Evolutionary conservation across 306 rosid genomes (phyloP).

Genomic region (Begonia fuchsioides): DNA sequence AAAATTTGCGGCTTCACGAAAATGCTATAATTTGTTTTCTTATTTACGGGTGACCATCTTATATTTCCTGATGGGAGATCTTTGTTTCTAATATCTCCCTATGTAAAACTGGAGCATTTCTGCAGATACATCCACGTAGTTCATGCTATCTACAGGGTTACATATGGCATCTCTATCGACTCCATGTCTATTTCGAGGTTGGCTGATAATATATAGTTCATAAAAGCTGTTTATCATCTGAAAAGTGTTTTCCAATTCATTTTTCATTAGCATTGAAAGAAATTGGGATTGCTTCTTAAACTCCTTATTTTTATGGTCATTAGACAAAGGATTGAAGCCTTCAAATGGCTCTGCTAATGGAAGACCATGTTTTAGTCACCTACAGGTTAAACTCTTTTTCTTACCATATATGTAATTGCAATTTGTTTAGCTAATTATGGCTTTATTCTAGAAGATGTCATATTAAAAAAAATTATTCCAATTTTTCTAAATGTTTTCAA

Average conservation of each 20-base stretch:
- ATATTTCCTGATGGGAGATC: too few relatives aligned
- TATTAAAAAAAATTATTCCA: too few relatives aligned
- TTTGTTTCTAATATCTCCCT: neutral
- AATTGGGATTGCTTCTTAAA: neutral
- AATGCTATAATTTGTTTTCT: neutral
- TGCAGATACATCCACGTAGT: conserved; percentile 5
- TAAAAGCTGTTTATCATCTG: neutral
- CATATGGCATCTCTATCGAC: conserved; percentile 30
- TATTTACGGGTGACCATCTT: too few relatives aligned
- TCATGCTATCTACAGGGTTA: conserved; percentile 9
- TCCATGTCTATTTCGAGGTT: conserved; percentile 29
- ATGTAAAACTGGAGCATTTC: neutral
- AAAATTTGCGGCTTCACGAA: neutral
- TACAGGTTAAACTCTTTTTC: conserved; percentile 25
- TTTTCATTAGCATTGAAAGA: conserved; percentile 1
- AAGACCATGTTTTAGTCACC: conserved; percentile 38
- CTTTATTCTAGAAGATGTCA: neutral
- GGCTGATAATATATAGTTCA: neutral
- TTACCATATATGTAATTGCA: neutral
- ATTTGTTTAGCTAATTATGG: neutral
- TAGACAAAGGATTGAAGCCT: conserved; percentile 31
- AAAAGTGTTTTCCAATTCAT: neutral
- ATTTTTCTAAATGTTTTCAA: conserved; percentile 8
- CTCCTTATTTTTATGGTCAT: conserved; percentile 1
- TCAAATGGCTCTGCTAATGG: conserved; percentile 21